A percentile compares a stretch with the other conserved stretches of the same genome.
Conservation (phyloP, 2,329 filamentous ascomycete genomes). For the Cladosporium sp. region DNA sequence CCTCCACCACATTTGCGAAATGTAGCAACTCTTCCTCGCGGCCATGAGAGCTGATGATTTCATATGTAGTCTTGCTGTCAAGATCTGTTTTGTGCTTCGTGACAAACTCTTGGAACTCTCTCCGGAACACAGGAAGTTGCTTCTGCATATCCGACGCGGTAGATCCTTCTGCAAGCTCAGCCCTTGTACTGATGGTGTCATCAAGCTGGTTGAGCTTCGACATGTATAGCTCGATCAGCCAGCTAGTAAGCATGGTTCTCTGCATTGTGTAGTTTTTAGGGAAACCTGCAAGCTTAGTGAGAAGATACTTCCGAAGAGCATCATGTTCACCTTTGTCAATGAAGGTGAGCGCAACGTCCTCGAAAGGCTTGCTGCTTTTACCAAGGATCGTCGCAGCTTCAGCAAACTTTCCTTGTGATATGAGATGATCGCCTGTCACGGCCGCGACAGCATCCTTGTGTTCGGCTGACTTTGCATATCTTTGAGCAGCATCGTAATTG, state of each 20-base stretch:
- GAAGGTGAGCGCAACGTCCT: conserved; percentile 87
- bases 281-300: conserved; percentile 75
- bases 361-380: conserved; percentile 93
- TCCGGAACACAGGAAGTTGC: conserved; percentile 65
- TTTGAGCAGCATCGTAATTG: conserved; percentile 82
- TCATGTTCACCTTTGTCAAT: conserved; percentile 89
- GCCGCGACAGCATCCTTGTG: conserved; percentile 91
- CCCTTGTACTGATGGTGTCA: conserved; percentile 86
- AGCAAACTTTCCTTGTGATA: conserved; percentile 72
- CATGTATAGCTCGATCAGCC: conserved; percentile 96
- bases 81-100: conserved; percentile 80
- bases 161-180: conserved; percentile 66
- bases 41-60: conserved; percentile 92
- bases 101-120: conserved; percentile 86
- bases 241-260: conserved; percentile 88
- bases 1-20: conserved; percentile 82
- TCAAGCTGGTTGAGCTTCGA: conserved; percentile 91
- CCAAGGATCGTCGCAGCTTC: conserved; percentile 90
- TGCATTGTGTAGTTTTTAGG: conserved; percentile 89
- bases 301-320: conserved; percentile 81
- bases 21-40: conserved; percentile 87
- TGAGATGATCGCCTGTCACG: conserved; percentile 83
- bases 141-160: conserved; percentile 63
- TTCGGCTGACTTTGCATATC: conserved; percentile 71
- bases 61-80: conserved; percentile 88